Evolutionary conservation across 2,329 filamentous ascomycete species (phyloP).

Genomic region (Apiospora pterosperma): DNA sequence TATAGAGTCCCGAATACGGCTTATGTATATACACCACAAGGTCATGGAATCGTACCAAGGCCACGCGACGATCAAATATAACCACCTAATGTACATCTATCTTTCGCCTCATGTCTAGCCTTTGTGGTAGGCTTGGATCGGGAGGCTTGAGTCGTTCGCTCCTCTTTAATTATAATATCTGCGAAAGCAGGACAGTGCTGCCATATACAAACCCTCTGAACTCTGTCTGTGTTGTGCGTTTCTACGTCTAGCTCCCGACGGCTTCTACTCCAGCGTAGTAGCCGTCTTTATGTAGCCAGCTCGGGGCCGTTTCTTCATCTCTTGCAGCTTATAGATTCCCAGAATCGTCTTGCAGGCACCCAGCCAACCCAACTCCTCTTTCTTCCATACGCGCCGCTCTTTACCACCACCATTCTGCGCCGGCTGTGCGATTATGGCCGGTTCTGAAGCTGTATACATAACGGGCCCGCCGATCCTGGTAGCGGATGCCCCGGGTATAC

Average conservation of each 20-base stretch:
- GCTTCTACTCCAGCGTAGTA: background rate
- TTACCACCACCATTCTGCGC: constrained; percentile 8
- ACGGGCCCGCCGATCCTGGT: constrained; percentile 12
- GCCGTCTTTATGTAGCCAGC: background rate
- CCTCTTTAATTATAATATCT: background rate
- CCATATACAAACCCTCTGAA: background rate
- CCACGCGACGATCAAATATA: background rate
- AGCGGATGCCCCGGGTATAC: background rate
- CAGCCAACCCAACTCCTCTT: constrained; percentile 41
- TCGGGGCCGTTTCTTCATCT: constrained; percentile 6
- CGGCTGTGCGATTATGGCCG: constrained; percentile 29
- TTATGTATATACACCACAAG: constrained; percentile 1
- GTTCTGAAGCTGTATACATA: constrained; percentile 10
- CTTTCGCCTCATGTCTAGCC: background rate
- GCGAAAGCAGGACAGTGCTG: background rate
- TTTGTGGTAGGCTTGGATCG: background rate
- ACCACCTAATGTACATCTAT: background rate
- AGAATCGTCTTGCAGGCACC: constrained; percentile 42
- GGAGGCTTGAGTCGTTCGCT: background rate
- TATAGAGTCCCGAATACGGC: constrained; percentile 4
- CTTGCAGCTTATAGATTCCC: constrained; percentile 26
- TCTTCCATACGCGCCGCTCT: constrained; percentile 35
- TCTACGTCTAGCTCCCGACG: background rate
- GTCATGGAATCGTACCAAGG: background rate
- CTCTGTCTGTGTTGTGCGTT: background rate